Conservation (phyloP, 371 early-diverging fungal genomes). For the Lichtheimia ramosa region DNA sequence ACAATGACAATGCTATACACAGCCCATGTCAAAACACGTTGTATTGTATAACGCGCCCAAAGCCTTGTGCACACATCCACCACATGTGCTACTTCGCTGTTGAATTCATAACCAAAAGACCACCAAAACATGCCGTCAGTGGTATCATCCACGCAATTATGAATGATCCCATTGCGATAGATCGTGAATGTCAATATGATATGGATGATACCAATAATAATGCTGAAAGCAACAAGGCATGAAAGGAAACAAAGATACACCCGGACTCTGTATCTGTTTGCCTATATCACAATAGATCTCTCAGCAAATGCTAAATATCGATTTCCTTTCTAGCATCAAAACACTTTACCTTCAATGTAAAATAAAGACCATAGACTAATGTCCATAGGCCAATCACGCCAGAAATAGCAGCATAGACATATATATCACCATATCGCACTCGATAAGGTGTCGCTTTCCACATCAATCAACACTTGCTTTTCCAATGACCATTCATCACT, state of each 20-base stretch:
- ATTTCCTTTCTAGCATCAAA: not conserved
- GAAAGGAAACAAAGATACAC: constrained; percentile 3
- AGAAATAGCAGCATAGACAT: constrained; percentile 11
- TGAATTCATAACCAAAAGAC: constrained; percentile 12
- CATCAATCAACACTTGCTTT: not conserved
- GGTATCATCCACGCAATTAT: constrained; percentile 1
- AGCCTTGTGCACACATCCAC: not conserved
- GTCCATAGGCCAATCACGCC: constrained; percentile 13
- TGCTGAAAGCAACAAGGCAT: constrained; percentile 4
- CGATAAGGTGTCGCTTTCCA: not conserved
- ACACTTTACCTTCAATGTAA: constrained; percentile 3
- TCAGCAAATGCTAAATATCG: not conserved
- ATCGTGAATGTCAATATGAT: constrained; percentile 14
- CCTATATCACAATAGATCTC: not conserved
- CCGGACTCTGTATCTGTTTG: constrained; percentile 1
- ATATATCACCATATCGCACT: constrained; percentile 17
- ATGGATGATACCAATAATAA: constrained; percentile 12
- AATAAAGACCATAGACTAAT: constrained; percentile 12
- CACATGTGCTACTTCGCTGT: constrained; percentile 5
- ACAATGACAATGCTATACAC: constrained; percentile 8
- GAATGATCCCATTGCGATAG: constrained; percentile 8
- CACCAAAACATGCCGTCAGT: constrained; percentile 12
- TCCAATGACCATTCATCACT: not conserved
- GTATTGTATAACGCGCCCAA: constrained; percentile 10
- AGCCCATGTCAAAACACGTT: constrained; percentile 18